Evolutionary conservation across 306 rosid genomes (phyloP), one percentile per base, ranked within the genome.

Genomic region (Arachis hypogaea): DNA sequence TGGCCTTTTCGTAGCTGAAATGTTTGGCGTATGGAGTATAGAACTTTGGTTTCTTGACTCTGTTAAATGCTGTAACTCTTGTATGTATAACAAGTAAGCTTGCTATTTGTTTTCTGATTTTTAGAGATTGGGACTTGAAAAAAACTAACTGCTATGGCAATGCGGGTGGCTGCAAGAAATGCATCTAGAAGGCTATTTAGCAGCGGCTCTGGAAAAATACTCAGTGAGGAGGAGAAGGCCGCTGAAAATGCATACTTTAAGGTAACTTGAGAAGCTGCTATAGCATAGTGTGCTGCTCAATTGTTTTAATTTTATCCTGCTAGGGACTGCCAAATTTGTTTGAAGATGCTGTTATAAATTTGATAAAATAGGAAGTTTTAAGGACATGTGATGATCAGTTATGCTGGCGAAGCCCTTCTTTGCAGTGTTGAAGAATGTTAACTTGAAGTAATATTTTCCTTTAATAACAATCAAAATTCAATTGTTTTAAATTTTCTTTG

Each of bases 221-320:
- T 93, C 1, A 41, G 97, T 2, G 97, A 93, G 86, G 98, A 93
- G 87, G 97, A 91, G 77, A 88, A 55, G 50, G 97, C 95, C 66
- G 97, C 83, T 8, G 95, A 91, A 73, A 86, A 82, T 82, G 77
- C 93, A 49, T 94, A 49, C 86, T 85, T 91, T 58, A 94, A 94
- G 96, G 97, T 86, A 77, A 65, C 43, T 29, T 68, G 9, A 12
- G 45, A 38, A 47, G 11, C 44, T 68, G 63, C n/a, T 46, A 49
- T 11, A 10, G 14, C 12, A 7, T 28, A 64, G 22, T 22, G 7
- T 22, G 40, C 50, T 44, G 11, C 42, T 68, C 45, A 2, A 44
- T 41, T n/a, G 60, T 55, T 69, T 69, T 12, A 4, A 12, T 72
- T 61, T 56, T 57, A 42, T 70, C 72, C 63, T 56, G 30, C 28